Percentiles rank a stretch among this genome's conserved stretches.
Conservation (phyloP, 2,329 filamentous ascomycete genomes). For the Colletotrichum horii region DNA sequence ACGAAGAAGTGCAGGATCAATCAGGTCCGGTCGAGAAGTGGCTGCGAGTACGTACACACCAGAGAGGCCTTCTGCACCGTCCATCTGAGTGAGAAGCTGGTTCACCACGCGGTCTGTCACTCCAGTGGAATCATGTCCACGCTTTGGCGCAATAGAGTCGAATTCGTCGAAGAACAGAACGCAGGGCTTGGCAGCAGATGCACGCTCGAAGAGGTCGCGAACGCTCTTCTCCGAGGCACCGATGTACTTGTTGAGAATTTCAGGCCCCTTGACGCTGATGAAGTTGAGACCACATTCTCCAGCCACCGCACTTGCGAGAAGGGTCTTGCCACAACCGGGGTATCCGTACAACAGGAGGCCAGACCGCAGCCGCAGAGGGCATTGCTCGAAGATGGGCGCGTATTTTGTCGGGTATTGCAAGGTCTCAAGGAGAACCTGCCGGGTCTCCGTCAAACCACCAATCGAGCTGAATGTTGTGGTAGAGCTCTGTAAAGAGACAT, state of each 20-base stretch:
- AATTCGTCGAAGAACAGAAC: slow-evolving; percentile 99
- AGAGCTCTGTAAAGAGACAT: slow-evolving; percentile 91
- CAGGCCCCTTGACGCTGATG: slow-evolving; percentile 96
- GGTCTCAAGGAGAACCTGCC: slow-evolving; percentile 91
- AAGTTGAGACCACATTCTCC: slow-evolving; percentile 98
- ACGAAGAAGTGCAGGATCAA: slow-evolving; percentile 89
- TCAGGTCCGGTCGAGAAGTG: slow-evolving; percentile 90
- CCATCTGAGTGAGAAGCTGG: slow-evolving; percentile 98
- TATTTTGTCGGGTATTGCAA: slow-evolving; percentile 98
- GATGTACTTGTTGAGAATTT: slow-evolving; percentile 99
- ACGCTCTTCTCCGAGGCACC: slow-evolving; percentile 97
- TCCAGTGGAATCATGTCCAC: slow-evolving; percentile 95
- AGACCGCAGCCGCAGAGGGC: slow-evolving; percentile 90
- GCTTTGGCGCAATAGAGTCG: slow-evolving; percentile 95
- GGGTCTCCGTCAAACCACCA: slow-evolving; percentile 84
- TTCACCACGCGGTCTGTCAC: slow-evolving; percentile 99
- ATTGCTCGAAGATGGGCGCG: slow-evolving; percentile 95
- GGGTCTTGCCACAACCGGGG: slow-evolving; percentile 94
- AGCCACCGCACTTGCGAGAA: slow-evolving; percentile 94
- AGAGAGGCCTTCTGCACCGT: slow-evolving; percentile 91
- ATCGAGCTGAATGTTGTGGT: slow-evolving; percentile 93
- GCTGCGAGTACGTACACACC: slow-evolving; percentile 97
- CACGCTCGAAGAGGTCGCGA: slow-evolving; percentile 91
- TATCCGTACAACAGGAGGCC: slow-evolving; percentile 93
- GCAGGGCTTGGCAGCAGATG: slow-evolving; percentile 87